Evolutionary conservation across 768 basidiomycete species (phyloP).

Genomic region (Podaxis rugospora): DNA sequence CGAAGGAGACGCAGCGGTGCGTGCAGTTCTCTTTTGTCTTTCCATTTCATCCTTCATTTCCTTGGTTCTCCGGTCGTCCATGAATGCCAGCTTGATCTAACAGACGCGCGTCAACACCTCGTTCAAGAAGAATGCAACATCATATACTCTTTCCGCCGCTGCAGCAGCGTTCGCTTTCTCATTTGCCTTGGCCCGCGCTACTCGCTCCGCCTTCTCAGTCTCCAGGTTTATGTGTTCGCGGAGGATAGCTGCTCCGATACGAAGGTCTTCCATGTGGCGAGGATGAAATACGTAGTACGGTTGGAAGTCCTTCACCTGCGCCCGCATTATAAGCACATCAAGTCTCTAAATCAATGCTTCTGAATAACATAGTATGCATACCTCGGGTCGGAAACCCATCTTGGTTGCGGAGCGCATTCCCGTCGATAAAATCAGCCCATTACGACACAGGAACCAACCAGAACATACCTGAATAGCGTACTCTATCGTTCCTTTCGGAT

Average conservation of each 20-base stretch:
- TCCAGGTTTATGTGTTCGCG: conserved; percentile 57
- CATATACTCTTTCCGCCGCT: conserved; percentile 49
- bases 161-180: conserved; percentile 56
- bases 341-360: neutral
- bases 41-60: conserved; percentile 55
- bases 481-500: conserved; percentile 73
- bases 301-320: conserved; percentile 66
- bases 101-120: conserved; percentile 1
- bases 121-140: neutral
- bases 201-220: conserved; percentile 43
- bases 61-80: conserved; percentile 71
- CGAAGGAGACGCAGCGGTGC: conserved; percentile 20
- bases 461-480: conserved; percentile 73
- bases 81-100: conserved; percentile 74
- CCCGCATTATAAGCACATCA: conserved; percentile 8
- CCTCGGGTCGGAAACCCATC: conserved; percentile 75
- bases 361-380: conserved; percentile 19
- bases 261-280: conserved; percentile 48
- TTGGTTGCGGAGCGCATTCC: conserved; percentile 20
- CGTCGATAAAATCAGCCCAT: conserved; percentile 12
- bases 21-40: conserved; percentile 41
- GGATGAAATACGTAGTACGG: conserved; percentile 66
- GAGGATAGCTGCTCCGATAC: conserved; percentile 61
- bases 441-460: conserved; percentile 6
- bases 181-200: conserved; percentile 41